A percentile compares a stretch with the other conserved stretches of the same genome.
Conservation (phyloP, 352 stramenopile genomes). For the Phytophthora podocarpi region DNA sequence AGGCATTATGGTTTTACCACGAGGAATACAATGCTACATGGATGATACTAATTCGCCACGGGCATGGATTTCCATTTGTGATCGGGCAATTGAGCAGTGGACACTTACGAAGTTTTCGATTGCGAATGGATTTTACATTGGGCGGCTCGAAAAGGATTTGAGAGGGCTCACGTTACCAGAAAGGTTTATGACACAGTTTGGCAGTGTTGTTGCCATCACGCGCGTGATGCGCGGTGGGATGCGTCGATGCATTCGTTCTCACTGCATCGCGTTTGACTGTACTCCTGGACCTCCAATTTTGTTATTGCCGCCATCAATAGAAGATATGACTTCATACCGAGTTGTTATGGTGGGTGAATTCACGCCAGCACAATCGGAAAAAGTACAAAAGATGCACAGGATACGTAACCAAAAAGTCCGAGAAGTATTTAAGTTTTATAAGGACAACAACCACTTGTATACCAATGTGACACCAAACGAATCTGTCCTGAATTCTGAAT, state of each 20-base stretch:
- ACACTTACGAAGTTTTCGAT: background rate
- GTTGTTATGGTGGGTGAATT: conserved; percentile 4
- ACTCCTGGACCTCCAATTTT: background rate
- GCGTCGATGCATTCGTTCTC: background rate
- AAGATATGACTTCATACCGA: background rate
- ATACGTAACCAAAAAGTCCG: background rate
- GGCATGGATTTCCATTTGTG: no score
- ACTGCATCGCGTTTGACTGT: background rate
- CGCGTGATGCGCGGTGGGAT: background rate
- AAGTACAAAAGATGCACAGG: background rate
- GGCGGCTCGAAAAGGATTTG: background rate
- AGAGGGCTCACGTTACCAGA: background rate
- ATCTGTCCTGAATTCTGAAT: background rate
- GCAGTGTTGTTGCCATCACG: background rate
- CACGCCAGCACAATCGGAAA: background rate
- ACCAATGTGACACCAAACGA: background rate
- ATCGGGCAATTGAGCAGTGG: background rate
- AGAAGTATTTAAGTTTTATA: background rate
- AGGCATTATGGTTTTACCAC: no score
- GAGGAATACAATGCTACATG: no score
- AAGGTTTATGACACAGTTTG: background rate
- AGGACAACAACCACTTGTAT: background rate
- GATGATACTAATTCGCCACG: no score
- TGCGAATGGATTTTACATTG: background rate
- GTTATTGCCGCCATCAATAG: background rate